Evolutionary conservation across 2,329 filamentous ascomycete species (phyloP).

Genomic region (Colletotrichum coccodes): DNA sequence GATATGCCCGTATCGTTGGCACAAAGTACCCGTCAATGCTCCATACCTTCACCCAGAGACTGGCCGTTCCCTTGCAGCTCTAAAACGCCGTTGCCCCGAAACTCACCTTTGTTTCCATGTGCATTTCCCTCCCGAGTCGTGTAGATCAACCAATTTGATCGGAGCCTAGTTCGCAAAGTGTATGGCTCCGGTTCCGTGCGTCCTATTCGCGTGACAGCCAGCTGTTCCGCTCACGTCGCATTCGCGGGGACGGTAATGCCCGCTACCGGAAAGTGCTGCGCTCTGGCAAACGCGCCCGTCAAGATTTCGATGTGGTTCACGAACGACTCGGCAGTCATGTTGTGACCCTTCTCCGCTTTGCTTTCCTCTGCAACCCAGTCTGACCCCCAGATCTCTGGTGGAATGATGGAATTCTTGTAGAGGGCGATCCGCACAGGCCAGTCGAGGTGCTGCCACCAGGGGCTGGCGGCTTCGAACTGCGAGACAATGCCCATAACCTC

Average conservation of each 20-base stretch:
- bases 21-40: slow-evolving; percentile 5
- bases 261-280: slow-evolving; percentile 40
- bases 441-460: slow-evolving; percentile 70
- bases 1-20: background rate
- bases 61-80: background rate
- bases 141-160: background rate
- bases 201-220: slow-evolving; percentile 24
- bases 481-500: slow-evolving; percentile 73
- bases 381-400: slow-evolving; percentile 66
- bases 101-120: slow-evolving; percentile 4
- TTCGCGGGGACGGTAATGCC: slow-evolving; percentile 24
- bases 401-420: slow-evolving; percentile 64
- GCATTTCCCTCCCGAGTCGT: background rate
- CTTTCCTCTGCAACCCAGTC: slow-evolving; percentile 58
- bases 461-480: slow-evolving; percentile 66
- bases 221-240: slow-evolving; percentile 25
- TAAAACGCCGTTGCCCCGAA: background rate
- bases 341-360: slow-evolving; percentile 42
- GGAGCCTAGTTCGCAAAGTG: background rate
- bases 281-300: slow-evolving; percentile 48
- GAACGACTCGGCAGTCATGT: slow-evolving; percentile 42
- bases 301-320: slow-evolving; percentile 58
- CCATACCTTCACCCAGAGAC: slow-evolving; percentile 1
- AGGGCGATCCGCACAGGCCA: slow-evolving; percentile 70
- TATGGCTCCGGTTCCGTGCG: background rate